Evolutionary conservation across 805 yeast species (phyloP).

Genomic region (Yarrowia porcina): DNA sequence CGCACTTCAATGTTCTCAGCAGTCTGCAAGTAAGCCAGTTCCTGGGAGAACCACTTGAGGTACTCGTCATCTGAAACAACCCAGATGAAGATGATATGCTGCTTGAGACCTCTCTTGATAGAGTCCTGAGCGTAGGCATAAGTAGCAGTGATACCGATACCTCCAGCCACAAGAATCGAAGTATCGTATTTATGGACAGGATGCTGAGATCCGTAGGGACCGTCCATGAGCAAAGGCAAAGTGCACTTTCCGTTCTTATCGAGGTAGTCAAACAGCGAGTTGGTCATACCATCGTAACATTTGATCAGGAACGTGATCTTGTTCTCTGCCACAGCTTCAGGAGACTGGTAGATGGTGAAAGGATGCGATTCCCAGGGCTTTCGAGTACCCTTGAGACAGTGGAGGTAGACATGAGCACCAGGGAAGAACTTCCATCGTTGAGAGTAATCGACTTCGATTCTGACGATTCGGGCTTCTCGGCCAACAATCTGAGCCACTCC

Average conservation of each 20-base stretch:
- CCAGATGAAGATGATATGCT: conserved; percentile 53
- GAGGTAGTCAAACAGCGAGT: conserved; percentile 15
- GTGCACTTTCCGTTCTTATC: conserved; percentile 4
- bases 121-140: conserved; percentile 43
- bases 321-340: conserved; percentile 28
- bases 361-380: conserved; percentile 68
- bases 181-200: conserved; percentile 43
- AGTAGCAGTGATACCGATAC: conserved; percentile 58
- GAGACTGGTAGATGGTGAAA: conserved; percentile 46
- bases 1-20: conserved; percentile 21
- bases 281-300: conserved; percentile 31
- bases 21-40: conserved; percentile 36
- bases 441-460: conserved; percentile 23
- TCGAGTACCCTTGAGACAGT: conserved; percentile 48
- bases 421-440: conserved; percentile 49
- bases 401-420: conserved; percentile 57
- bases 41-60: conserved; percentile 48
- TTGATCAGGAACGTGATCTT: conserved; percentile 28
- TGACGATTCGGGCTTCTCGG: conserved; percentile 14
- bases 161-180: conserved; percentile 52
- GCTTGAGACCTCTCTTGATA: conserved; percentile 15
- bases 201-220: conserved; percentile 55
- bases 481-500: conserved; percentile 15
- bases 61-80: conserved; percentile 52
- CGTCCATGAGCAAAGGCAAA: conserved; percentile 44